Evolutionary conservation across 2,329 filamentous ascomycete species (phyloP).

Genomic region (Juglanconis oblonga): DNA sequence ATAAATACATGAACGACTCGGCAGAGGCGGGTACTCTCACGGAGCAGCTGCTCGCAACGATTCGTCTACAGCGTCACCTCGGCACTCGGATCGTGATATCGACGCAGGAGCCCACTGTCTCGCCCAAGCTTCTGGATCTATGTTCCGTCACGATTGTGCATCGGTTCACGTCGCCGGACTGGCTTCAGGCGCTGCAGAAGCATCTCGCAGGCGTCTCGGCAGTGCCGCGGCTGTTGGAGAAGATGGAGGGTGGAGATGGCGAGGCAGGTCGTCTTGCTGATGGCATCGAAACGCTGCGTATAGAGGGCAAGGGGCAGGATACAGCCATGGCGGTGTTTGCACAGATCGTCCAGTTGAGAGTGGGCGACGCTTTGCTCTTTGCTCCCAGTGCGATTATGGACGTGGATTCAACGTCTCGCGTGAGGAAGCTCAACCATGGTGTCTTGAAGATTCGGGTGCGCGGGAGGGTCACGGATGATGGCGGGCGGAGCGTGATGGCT

Average conservation of each 20-base stretch:
- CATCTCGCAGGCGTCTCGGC: constrained; percentile 29
- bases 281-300: not conserved
- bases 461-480: constrained; percentile 40
- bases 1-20: constrained; percentile 68
- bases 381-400: constrained; percentile 39
- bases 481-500: constrained; percentile 45
- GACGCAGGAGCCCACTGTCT: constrained; percentile 75
- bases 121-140: constrained; percentile 64
- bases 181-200: constrained; percentile 26
- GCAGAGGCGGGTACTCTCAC: constrained; percentile 58
- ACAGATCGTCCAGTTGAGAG: constrained; percentile 39
- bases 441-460: constrained; percentile 38
- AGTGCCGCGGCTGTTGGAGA: constrained; percentile 20
- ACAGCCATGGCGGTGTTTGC: constrained; percentile 33
- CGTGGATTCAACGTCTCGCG: constrained; percentile 19
- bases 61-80: constrained; percentile 69
- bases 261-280: not conserved
- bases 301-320: not conserved
- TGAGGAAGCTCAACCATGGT: constrained; percentile 32
- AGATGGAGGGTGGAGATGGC: constrained; percentile 7
- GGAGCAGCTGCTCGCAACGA: constrained; percentile 56
- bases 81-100: constrained; percentile 67
- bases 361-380: constrained; percentile 45
- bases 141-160: constrained; percentile 72
- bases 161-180: constrained; percentile 52